Evolutionary conservation across 495 filamentous ascomycete species (phyloP), one percentile per base, ranked within the genome.

Genomic region (Aspergillus sclerotioniger): DNA sequence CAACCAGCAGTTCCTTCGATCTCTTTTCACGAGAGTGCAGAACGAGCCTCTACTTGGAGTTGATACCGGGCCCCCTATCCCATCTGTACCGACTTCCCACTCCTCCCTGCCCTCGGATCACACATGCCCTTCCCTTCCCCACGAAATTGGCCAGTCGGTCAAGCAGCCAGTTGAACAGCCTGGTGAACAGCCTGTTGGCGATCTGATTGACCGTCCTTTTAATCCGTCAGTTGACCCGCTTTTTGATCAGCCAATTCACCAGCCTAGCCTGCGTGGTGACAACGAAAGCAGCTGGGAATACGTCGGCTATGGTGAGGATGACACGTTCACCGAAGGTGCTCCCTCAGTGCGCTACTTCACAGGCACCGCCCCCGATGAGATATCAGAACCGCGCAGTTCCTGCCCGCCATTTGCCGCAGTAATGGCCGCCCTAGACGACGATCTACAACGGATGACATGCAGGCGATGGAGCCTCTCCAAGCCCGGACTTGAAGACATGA

Each of bases 41-140:
- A 50, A 50, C 20, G 47, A 50, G 15, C 47, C 47, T 50, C 47
- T 50, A 16, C 47, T 50, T 31, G 47, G 47, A 28, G 28, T 50
- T 15, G 47, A 50, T 25, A 32, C n/a, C 31, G 47, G 13, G 37
- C 37, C 37, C n/a, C 10, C 37, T n/a, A 41, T 41, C 37, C 5
- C n/a, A 12, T 41, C 47, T n/a, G 28, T 25, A 3, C 47, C 47
- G 3, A 13, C 47, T 5, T 31, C 47, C 25, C 25, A 50, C 20
- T 31, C 47, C 31, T 50, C 28, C 31, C 47, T 15, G 21, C 8
- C 47, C 47, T 32, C 47, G 13, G 5, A 50, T 13, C 25, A 16
- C 47, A 8, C 47, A 13, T 16, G 25, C 25, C 16, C 47, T 29
- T 16, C 46, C 46, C 46, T 20, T n/a, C 5, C 21, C 12, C 17